Conservation (phyloP, 192 early-diverging fungal genomes). For the Rhizophagus prolifer region DNA sequence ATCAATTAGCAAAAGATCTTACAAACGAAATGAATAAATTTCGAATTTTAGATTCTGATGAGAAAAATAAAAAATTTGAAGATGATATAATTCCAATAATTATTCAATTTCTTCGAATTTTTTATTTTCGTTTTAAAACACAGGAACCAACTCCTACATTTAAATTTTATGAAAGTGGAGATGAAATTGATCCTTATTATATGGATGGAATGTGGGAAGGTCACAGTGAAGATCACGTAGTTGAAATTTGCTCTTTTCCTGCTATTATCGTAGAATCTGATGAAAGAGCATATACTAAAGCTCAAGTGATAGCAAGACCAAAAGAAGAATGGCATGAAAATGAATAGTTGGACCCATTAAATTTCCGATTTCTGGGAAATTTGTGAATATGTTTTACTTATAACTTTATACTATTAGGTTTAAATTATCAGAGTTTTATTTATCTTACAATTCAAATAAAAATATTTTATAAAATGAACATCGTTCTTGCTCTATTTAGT, state of each 20-base stretch:
- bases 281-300: conserved; percentile 21
- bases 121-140: conserved; percentile 10
- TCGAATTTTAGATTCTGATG: background rate
- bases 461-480: too few relatives aligned
- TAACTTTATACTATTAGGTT: too few relatives aligned
- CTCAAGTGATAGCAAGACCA: background rate
- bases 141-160: background rate
- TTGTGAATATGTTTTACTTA: too few relatives aligned
- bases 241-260: conserved; percentile 27
- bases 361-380: too few relatives aligned
- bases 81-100: background rate
- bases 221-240: background rate
- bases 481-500: too few relatives aligned
- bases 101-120: conserved; percentile 12
- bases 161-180: background rate
- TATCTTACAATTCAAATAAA: too few relatives aligned
- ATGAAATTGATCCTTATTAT: background rate
- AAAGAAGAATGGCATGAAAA: background rate
- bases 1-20: background rate
- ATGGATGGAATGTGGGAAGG: conserved; percentile 19
- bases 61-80: background rate
- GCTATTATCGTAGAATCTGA: background rate
- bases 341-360: too few relatives aligned
- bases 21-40: background rate
- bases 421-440: too few relatives aligned